Evolutionary conservation across 2,329 filamentous ascomycete genomes (phyloP).

Genomic region (Alternaria panax): DNA sequence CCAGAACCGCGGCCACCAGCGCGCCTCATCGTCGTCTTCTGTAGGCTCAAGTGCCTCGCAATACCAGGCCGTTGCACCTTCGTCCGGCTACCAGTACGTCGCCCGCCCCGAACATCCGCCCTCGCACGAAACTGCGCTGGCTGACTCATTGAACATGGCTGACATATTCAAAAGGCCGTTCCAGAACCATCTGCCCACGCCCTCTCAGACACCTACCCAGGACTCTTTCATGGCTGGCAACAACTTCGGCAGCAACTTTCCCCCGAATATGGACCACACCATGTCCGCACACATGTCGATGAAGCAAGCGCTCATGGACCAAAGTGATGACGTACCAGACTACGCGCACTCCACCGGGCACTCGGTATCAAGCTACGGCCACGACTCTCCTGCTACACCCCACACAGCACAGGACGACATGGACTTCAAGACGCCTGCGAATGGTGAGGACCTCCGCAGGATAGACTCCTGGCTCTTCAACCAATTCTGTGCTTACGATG

Average conservation of each 20-base stretch:
- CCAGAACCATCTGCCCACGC: conserved; percentile 62
- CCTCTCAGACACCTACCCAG: conserved; percentile 63
- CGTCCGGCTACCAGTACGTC: conserved; percentile 53
- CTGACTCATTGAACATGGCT: conserved; percentile 43
- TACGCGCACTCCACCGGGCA: conserved; percentile 63
- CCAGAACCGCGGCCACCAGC: conserved; percentile 45
- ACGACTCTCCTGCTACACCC: conserved; percentile 69
- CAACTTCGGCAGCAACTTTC: conserved; percentile 58
- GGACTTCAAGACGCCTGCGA: conserved; percentile 60
- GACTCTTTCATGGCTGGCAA: conserved; percentile 57
- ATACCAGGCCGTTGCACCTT: conserved; percentile 40
- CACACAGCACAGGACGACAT: conserved; percentile 63
- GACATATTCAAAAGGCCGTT: conserved; percentile 52
- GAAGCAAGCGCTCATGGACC: conserved; percentile 65
- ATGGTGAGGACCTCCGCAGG: conserved; percentile 60
- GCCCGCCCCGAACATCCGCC: conserved; percentile 56
- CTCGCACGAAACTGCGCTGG: conserved; percentile 45
- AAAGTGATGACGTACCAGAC: conserved; percentile 59
- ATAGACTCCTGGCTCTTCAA: conserved; percentile 60
- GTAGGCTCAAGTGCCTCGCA: conserved; percentile 48
- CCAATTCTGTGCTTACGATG: conserved; percentile 72
- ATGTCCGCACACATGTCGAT: conserved; percentile 65
- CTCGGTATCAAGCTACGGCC: conserved; percentile 67
- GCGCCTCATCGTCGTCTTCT: conserved; percentile 50
- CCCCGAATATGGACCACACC: conserved; percentile 53